These are phyloP conservation scores for Sordariomycetes sp. DNA, from an alignment of 2,329 filamentous ascomycete species.

Conservation along the genomic window DNA sequence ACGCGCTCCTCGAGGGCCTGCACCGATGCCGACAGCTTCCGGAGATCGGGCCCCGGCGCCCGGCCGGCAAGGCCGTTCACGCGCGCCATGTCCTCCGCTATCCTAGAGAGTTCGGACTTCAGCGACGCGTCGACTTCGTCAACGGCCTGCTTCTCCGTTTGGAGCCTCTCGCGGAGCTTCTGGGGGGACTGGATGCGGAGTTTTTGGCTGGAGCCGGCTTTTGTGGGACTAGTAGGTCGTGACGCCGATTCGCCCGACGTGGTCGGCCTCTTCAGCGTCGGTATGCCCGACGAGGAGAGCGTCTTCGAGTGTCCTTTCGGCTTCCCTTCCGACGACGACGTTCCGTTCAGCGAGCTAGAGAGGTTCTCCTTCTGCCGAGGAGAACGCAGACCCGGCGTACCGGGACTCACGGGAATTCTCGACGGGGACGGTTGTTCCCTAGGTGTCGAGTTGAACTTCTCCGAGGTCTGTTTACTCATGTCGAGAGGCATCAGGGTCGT, in stretches of 20 bases:
- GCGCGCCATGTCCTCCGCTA: constrained; percentile 67
- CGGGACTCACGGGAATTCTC: constrained; percentile 2
- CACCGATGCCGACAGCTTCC: constrained; percentile 45
- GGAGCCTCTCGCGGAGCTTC: constrained; percentile 74
- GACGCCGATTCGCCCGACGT: constrained; percentile 5
- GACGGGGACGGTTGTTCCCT: constrained; percentile 23
- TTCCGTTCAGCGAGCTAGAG: constrained; percentile 7
- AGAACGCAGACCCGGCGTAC: constrained; percentile 24
- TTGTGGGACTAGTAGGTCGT: constrained; percentile 18
- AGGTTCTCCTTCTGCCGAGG: constrained; percentile 40
- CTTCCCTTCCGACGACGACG: constrained; percentile 8
- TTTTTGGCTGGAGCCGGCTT: constrained; percentile 32
- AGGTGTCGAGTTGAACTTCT: constrained; percentile 45
- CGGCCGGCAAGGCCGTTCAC: constrained; percentile 29
- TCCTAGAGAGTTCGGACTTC: constrained; percentile 66
- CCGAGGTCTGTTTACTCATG: constrained; percentile 41
- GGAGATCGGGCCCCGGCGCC: constrained; percentile 28
- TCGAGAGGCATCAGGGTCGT: constrained; percentile 35
- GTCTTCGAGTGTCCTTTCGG: constrained; percentile 31
- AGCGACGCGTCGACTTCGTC: constrained; percentile 59
- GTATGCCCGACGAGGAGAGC: constrained; percentile 43
- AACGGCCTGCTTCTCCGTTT: constrained; percentile 68
- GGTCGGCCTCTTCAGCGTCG: constrained; percentile 33
- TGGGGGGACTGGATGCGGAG: constrained; percentile 61
- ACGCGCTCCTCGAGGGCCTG: constrained; percentile 58